Conservation (phyloP, 2,329 filamentous ascomycete genomes). For the Microsporum canis region DNA sequence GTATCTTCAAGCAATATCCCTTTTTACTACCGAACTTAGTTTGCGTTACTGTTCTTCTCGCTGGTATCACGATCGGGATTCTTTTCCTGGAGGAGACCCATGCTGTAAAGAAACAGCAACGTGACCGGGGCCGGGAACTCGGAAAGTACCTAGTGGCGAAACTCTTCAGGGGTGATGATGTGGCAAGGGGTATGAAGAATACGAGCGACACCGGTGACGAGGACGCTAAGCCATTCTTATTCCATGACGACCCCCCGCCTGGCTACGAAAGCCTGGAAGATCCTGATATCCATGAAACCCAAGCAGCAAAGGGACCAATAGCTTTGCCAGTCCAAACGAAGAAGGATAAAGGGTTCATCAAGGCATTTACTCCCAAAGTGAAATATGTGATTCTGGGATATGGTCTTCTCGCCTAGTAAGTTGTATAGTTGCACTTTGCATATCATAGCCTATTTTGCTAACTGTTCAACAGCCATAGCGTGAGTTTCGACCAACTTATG, state of each 20-base stretch:
- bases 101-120: conserved; percentile 61
- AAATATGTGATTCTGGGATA: conserved; percentile 80
- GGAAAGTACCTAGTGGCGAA: conserved; percentile 55
- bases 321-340: conserved; percentile 12
- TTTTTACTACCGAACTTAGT: conserved; percentile 91
- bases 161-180: not conserved
- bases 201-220: conserved; percentile 2
- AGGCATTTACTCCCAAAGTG: conserved; percentile 73
- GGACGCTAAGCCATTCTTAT: conserved; percentile 27
- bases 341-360: conserved; percentile 36
- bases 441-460: conserved; percentile 19
- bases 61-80: conserved; percentile 66
- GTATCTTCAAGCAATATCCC: conserved; percentile 74
- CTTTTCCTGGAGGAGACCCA: conserved; percentile 94
- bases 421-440: conserved; percentile 20
- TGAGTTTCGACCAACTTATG: conserved; percentile 88
- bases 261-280: conserved; percentile 53
- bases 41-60: conserved; percentile 63
- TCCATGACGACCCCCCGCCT: conserved; percentile 52
- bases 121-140: conserved; percentile 64
- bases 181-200: not conserved
- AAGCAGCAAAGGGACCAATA: conserved; percentile 14
- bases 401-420: conserved; percentile 89
- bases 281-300: conserved; percentile 27
- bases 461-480: conserved; percentile 61